Percentiles rank a stretch among this genome's conserved stretches.
phyloP scores from a whole-genome alignment of 768 basidiomycete genomes.

The Candolleomyces aberdarensis region DNA sequence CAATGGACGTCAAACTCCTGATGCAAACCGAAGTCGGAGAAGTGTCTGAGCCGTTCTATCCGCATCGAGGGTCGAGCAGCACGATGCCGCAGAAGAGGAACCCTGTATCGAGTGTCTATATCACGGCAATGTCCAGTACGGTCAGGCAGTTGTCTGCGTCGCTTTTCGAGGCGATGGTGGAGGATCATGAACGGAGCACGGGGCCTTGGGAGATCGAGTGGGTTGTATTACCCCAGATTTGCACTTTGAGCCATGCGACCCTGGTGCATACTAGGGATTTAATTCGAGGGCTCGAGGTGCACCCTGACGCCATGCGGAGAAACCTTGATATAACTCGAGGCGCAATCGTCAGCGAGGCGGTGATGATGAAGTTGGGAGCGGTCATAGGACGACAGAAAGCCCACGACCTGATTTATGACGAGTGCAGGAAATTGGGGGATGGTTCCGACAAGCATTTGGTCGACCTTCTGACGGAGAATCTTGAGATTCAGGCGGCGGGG shows the following conservation, averaged over 20 bases:
- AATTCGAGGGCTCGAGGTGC: constrained; percentile 37
- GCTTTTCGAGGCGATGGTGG: constrained; percentile 45
- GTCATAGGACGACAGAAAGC: constrained; percentile 41
- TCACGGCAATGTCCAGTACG: constrained; percentile 39
- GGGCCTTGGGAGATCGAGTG: constrained; percentile 53
- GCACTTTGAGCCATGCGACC: constrained; percentile 38
- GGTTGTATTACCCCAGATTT: constrained; percentile 44
- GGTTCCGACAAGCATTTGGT: constrained; percentile 24
- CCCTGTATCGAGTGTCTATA: constrained; percentile 42
- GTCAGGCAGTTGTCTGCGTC: constrained; percentile 37
- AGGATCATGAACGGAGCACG: constrained; percentile 46
- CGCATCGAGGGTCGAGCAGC: constrained; percentile 43
- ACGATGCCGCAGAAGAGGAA: constrained; percentile 54
- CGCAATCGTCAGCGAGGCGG: constrained; percentile 40
- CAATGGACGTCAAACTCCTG: constrained; percentile 40
- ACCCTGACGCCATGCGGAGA: constrained; percentile 35
- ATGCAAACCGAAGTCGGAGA: constrained; percentile 48
- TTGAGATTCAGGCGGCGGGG: constrained; percentile 22
- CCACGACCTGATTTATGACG: constrained; percentile 41
- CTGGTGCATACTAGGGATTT: constrained; percentile 34
- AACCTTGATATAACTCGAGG: constrained; percentile 39
- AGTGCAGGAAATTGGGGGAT: constrained; percentile 32
- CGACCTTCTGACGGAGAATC: constrained; percentile 28
- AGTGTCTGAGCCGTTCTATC: constrained; percentile 40
- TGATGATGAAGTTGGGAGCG: constrained; percentile 45